Evolutionary conservation across 1,284 basidiomycete genomes (phyloP).

Genomic region (Cutaneotrichosporon cutaneum): DNA sequence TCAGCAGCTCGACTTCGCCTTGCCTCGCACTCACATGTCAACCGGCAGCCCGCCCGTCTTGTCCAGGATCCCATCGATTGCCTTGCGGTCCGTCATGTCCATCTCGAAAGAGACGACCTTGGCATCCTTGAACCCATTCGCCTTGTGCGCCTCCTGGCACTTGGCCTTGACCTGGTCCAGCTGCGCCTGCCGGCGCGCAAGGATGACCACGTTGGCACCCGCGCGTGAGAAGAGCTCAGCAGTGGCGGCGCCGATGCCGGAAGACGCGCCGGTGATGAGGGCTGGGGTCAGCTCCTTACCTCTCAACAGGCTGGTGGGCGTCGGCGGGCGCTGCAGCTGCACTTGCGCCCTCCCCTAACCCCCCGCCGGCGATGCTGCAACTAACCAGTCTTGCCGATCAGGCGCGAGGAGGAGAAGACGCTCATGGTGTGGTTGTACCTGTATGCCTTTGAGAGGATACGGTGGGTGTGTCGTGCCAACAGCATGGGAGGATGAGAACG

Average conservation of each 20-base stretch:
- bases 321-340: not conserved
- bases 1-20: not conserved
- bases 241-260: constrained; percentile 49
- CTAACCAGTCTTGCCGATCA: constrained; percentile 40
- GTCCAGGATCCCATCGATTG: constrained; percentile 30
- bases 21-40: constrained; percentile 41
- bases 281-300: constrained; percentile 24
- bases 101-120: constrained; percentile 42
- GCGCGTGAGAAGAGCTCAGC: constrained; percentile 44
- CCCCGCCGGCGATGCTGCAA: not conserved
- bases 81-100: constrained; percentile 42
- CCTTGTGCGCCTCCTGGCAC: constrained; percentile 31
- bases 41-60: constrained; percentile 39
- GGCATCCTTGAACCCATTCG: constrained; percentile 27
- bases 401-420: constrained; percentile 22
- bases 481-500: not conserved
- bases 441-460: not conserved
- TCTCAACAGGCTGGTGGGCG: not conserved
- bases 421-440: not conserved
- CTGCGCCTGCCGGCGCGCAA: constrained; percentile 42
- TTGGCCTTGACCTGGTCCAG: constrained; percentile 38
- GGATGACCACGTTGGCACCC: constrained; percentile 45
- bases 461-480: constrained; percentile 2
- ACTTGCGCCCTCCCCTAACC: too few relatives aligned
- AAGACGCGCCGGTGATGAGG: constrained; percentile 48